Evolutionary conservation across 2,329 filamentous ascomycete species (phyloP), one percentile per base, ranked within the genome.

Genomic region (Colletotrichum caudatum): DNA sequence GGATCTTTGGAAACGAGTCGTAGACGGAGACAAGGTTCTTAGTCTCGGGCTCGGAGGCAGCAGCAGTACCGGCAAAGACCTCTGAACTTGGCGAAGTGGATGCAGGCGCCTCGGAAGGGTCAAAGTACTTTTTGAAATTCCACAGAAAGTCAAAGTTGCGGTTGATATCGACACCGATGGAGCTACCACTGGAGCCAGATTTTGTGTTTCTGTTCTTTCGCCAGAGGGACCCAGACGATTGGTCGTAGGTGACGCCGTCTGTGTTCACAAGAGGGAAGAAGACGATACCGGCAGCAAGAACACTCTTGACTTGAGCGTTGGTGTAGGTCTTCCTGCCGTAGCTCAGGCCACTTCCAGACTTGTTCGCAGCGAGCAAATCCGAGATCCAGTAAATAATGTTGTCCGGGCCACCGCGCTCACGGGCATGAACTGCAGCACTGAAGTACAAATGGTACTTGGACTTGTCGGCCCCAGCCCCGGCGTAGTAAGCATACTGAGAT

Each of bases 141-240:
- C 87, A 90, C 9, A 88, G 77, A 77, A 88, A 87, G 77, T 89
- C 86, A 74, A 88, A 88, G 80, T 89, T 89, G 64, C 87, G 83
- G 78, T 89, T 89, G 61, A 89, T 79, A 74, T 89, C 87, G 41
- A 88, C 80, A 23, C 86, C 86, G 35, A 85, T 67, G 12, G 79
- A 78, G 29, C 44, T 14, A 5, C 66, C 62, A 20, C 64, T 67
- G 14, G 57, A 60, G 54, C 63, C 63, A 14, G 58, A 63, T 39
- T 50, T 64, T 12, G 62, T 63, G 77, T 87, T 88, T 44, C 87
- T 84, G 77, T 89, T 89, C 81, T 88, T 88, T 74, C 86, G 84
- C 87, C 87, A 89, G 80, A 86, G 87, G 37, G 78, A 78, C 74
- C 84, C 81, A 37, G 81, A 84, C 23, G 79, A 76, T 75, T 89